These are phyloP conservation scores for Panaeolus cyanescens DNA, from an alignment of 768 basidiomycete genomes.

Conservation along the genomic window DNA sequence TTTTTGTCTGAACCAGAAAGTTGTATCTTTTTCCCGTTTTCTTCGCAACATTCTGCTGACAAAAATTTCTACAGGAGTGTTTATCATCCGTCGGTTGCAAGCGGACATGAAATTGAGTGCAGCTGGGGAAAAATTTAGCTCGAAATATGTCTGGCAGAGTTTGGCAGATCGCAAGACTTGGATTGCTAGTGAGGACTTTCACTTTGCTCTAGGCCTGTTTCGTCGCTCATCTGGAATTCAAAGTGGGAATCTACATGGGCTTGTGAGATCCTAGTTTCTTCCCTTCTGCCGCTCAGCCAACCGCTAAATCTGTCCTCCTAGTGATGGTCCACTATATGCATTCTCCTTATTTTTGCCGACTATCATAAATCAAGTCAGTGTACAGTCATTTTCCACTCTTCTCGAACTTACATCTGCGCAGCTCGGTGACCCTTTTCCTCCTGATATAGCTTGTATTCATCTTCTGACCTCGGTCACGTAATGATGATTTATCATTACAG, in stretches of 20 bases:
- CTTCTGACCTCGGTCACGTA: background rate
- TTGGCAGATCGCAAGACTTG: conserved; percentile 76
- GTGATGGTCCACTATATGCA: conserved; percentile 56
- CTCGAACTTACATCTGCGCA: conserved; percentile 13
- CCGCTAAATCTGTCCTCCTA: conserved; percentile 22
- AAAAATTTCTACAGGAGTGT: conserved; percentile 42
- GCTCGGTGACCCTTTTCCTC: conserved; percentile 30
- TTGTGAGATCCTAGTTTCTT: conserved; percentile 57
- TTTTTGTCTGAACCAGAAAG: conserved; percentile 67
- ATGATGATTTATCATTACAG: conserved; percentile 24
- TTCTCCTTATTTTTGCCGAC: conserved; percentile 57
- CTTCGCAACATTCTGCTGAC: background rate
- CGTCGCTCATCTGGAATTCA: conserved; percentile 1
- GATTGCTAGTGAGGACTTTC: conserved; percentile 53
- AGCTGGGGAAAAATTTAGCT: conserved; percentile 56
- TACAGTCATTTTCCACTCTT: background rate
- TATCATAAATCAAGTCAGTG: conserved; percentile 56
- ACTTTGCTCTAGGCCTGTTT: background rate
- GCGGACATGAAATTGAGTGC: conserved; percentile 69
- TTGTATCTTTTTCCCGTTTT: conserved; percentile 5
- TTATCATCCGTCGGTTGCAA: conserved; percentile 65
- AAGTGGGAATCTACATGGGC: conserved; percentile 74
- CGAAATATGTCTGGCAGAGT: conserved; percentile 59
- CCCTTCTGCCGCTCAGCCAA: background rate
- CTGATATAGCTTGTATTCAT: background rate